Evolutionary conservation across 352 stramenopile species (phyloP), one percentile per base, ranked within the genome.

Genomic region (Globisporangium camurandrum): DNA sequence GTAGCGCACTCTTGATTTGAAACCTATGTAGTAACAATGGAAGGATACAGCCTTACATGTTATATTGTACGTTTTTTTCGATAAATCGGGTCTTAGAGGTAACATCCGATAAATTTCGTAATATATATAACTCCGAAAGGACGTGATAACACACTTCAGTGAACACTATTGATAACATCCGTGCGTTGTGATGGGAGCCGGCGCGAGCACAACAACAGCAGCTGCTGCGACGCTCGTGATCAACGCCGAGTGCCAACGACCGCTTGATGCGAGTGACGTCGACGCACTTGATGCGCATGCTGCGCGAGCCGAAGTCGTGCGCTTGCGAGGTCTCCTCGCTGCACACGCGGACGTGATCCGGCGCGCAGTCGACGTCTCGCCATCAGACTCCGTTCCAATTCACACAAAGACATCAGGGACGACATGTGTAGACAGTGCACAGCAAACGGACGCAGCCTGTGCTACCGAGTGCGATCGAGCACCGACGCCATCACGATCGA

Each of bases 211-310:
- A 26, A 19, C 48, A 17, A 46, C 34, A 2, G n/a, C n/a, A n/a
- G n/a, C n/a, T n/a, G n/a, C n/a, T n/a, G n/a, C n/a, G n/a, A n/a
- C n/a, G n/a, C 20, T 34, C 30, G 30, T 59, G 7, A 17, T 65
- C 7, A 27, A 56, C 7, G 39, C 20, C 22, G 59, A 63, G n/a
- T 23, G 34, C 3, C 26, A 44, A 24, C 43, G 48, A 22, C 59
- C 59, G 28, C 40, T 66, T 10, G 59, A 66, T 36, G 59, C 48
- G 17, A 63, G 54, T 16, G 59, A 66, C 28, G 54, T 66, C n/a
- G 39, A 60, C 34, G 59, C 37, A 9, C 27, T 50, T 9, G 31
- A 33, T 9, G 59, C 59, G 46, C 62, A 63, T n/a, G n/a, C n/a
- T n/a, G n/a, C n/a, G n/a, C n/a, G n/a, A 34, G 36, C 51, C 20